Percentiles rank a stretch among this genome's conserved stretches.
phyloP scores from a whole-genome alignment of 805 yeast species.

The Scheffersomyces amazonensis region DNA sequence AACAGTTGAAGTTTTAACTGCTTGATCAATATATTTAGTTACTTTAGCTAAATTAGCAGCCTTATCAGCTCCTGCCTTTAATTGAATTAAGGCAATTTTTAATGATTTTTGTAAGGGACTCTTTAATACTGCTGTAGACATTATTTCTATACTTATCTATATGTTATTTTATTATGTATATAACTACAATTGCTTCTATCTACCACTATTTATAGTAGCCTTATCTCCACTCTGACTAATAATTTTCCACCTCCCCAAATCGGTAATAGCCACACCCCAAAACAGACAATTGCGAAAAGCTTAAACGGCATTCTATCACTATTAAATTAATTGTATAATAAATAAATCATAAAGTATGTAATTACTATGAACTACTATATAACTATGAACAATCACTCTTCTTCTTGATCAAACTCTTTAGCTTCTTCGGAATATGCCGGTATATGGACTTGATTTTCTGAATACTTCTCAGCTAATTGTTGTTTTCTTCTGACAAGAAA shows the following conservation, averaged over 20 bases:
- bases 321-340: too few relatives aligned
- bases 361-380: too few relatives aligned
- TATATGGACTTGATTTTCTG: neutral
- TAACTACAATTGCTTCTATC: too few relatives aligned
- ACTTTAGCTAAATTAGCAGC: slow-evolving; percentile 72
- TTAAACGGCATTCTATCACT: too few relatives aligned
- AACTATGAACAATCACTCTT: too few relatives aligned
- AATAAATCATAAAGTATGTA: too few relatives aligned
- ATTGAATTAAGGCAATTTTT: slow-evolving; percentile 81
- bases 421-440: neutral
- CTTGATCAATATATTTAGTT: slow-evolving; percentile 58
- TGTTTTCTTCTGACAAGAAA: neutral
- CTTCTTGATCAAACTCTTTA: neutral
- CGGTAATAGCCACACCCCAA: neutral
- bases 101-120: slow-evolving; percentile 52
- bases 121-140: slow-evolving; percentile 18
- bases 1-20: slow-evolving; percentile 37
- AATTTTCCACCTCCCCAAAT: neutral
- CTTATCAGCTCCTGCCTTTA: slow-evolving; percentile 80
- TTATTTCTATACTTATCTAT: neutral
- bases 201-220: too few relatives aligned
- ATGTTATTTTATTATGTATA: too few relatives aligned
- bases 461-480: neutral
- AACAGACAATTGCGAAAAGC: neutral
- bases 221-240: neutral